Percentiles rank a stretch among this genome's conserved stretches.
Conservation (phyloP, 176 grass and related monocot genomes). For the Hyparrhenia diplandra region DNA sequence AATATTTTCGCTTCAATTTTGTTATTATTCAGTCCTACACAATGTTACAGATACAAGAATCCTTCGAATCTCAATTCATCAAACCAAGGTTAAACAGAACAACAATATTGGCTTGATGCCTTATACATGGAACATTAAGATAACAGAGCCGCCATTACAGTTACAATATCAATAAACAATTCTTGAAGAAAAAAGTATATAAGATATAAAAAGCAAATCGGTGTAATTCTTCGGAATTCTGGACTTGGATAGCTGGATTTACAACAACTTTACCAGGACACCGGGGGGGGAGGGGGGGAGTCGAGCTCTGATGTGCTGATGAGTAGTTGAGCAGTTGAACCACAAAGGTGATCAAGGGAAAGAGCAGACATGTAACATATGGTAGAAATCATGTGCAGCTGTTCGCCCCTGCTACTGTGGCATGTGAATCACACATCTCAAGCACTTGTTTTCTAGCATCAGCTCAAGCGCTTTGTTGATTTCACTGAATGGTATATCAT, state of each 20-base stretch:
- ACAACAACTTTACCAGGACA: constrained; percentile 12
- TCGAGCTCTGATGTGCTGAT: background rate
- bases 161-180: constrained; percentile 17
- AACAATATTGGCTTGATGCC: constrained; percentile 8
- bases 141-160: background rate
- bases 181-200: background rate
- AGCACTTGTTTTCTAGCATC: constrained; percentile 80
- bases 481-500: constrained; percentile 72
- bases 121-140: background rate
- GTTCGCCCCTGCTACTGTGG: constrained; percentile 25
- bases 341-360: constrained; percentile 10
- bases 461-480: constrained; percentile 79
- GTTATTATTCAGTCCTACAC: background rate
- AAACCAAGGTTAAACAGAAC: constrained; percentile 14
- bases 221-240: background rate
- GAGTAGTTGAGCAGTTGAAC: background rate
- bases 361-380: constrained; percentile 4
- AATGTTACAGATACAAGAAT: background rate
- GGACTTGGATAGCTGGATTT: background rate
- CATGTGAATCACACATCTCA: constrained; percentile 95
- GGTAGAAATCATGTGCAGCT: constrained; percentile 17
- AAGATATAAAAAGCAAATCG: constrained; percentile 4
- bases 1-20: background rate
- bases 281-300: background rate
- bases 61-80: background rate